Evolutionary conservation across 2,329 filamentous ascomycete genomes (phyloP), one percentile per base, ranked within the genome.

Genomic region (Ilyonectria sp.): DNA sequence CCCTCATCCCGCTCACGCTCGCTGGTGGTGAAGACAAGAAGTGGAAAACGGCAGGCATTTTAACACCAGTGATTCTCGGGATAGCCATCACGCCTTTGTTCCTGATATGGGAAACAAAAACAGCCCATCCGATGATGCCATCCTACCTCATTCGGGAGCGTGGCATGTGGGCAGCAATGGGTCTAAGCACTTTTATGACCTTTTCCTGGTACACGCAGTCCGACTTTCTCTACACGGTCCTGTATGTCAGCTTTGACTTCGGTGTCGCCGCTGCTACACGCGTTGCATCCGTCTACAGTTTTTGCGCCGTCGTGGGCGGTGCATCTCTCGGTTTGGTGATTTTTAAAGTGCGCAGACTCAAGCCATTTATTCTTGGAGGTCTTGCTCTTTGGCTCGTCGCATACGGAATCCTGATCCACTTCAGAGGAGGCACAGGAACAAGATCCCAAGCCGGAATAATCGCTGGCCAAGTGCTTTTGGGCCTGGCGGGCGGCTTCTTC

Each of bases 101-200:
- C 71, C 71, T 89, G 31, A 44, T 82, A 3, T 90, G 89, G 88
- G 88, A 91, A 69, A 79, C 76, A 21, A 81, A 75, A 0, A 82
- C 84, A 37, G 82, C 83, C 1, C 72, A 72, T 53, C 88, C 89
- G 0, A 84, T 90, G 71, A 76, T 90, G 1, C 89, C 89, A 1
- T 89, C 90, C 73, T 76, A 85, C 71, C 81, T 90, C 0, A 79
- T 91, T n/a, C 85, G 83, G 64, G 87, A 91, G 65, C 85, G 89
- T n/a, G 85, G 84, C 0, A 87, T 91, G 1, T 91, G 88, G 87
- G 87, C 85, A 1, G 86, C 88, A 1, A 78, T 91, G 6, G 87
- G 86, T 0, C 87, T 91, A 44, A 83, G 82, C 3, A 77, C 79
- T 58, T 74, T 85, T 56, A 79, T 87, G 40, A 86, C 84, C 71